Evolutionary conservation across 228 moss, liverwort and hornwort genomes (phyloP).

Genomic region (Sphagnum magellanicum): DNA sequence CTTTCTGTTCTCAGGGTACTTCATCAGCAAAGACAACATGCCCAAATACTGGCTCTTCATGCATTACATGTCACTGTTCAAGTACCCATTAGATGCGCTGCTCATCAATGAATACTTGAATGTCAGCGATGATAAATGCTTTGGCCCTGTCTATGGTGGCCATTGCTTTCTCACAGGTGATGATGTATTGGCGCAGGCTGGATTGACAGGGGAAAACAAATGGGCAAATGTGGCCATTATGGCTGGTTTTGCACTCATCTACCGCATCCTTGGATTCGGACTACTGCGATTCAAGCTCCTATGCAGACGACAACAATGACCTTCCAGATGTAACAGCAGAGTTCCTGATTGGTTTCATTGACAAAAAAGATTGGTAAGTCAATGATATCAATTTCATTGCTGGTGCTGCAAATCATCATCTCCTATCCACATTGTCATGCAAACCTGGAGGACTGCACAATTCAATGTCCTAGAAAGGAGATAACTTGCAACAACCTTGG

Average conservation of each 20-base stretch:
- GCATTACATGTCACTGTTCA: conserved; percentile 75
- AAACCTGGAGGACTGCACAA: no score
- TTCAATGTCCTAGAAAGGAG: no score
- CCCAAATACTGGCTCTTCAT: conserved; percentile 75
- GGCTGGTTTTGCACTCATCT: conserved; percentile 42
- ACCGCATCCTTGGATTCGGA: conserved; percentile 53
- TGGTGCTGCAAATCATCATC: no score
- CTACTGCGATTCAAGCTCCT: conserved; percentile 56
- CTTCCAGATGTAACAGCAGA: background rate
- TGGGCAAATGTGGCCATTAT: conserved; percentile 69
- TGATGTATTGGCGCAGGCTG: conserved; percentile 42
- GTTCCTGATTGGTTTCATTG: no score
- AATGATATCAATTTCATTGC: no score
- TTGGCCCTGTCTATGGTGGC: conserved; percentile 26
- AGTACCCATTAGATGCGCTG: conserved; percentile 75
- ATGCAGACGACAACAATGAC: conserved; percentile 37
- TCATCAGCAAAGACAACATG: conserved; percentile 74
- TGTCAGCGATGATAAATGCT: conserved; percentile 33
- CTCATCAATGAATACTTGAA: conserved; percentile 75
- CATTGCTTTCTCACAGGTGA: conserved; percentile 46
- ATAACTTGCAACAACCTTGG: no score
- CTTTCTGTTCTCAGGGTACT: conserved; percentile 82
- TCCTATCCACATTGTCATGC: no score
- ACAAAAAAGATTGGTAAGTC: no score
- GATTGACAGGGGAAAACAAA: conserved; percentile 43